Evolutionary conservation across 176 grass and related monocot genomes (phyloP).

Genomic region (Musa beccarii): DNA sequence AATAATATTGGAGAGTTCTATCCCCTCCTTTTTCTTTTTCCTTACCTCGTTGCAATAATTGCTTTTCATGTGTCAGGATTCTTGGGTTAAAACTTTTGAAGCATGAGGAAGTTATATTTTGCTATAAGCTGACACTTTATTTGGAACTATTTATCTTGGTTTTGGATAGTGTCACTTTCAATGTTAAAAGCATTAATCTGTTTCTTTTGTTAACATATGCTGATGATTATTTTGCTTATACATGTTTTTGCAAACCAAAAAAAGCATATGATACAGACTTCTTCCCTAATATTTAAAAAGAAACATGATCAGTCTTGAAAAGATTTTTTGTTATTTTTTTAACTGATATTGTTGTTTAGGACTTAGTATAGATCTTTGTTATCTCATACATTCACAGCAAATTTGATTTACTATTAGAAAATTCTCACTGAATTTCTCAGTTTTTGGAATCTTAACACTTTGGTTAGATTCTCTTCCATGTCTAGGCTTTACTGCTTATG

Average conservation of each 20-base stretch:
- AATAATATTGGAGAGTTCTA: no score
- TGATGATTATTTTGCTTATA: not conserved
- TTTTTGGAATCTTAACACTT: not conserved
- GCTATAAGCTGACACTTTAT: not conserved
- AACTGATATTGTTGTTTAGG: not conserved
- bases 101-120: no score
- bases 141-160: not conserved
- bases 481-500: constrained; percentile 61
- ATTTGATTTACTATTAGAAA: not conserved
- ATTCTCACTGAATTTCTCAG: not conserved
- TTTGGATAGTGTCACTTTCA: no score
- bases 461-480: constrained; percentile 4
- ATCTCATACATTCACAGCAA: not conserved
- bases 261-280: not conserved
- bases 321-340: not conserved
- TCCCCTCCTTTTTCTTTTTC: no score
- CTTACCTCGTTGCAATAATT: no score
- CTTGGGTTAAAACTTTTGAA: no score
- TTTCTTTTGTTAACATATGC: not conserved
- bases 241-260: not conserved
- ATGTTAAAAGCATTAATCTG: not conserved
- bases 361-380: not conserved
- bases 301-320: not conserved
- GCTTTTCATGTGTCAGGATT: no score
- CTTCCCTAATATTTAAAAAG: not conserved